Evolutionary conservation across 305 asterid genomes (phyloP).

Genomic region (Solanum hybrid): DNA sequence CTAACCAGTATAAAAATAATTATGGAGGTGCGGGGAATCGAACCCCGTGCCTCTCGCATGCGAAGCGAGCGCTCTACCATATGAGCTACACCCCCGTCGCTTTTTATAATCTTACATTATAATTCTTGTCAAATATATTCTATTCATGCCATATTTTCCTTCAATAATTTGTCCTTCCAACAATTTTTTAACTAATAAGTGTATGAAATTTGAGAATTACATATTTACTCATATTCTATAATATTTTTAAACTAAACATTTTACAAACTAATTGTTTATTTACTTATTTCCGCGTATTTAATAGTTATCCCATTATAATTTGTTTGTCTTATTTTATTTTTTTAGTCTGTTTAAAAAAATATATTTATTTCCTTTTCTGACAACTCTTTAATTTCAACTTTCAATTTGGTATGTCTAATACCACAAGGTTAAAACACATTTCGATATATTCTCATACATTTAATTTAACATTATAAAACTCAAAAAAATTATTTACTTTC

Average conservation of each 20-base stretch:
- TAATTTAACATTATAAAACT: too few relatives aligned
- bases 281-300: neutral
- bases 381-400: neutral
- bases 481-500: neutral
- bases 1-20: neutral
- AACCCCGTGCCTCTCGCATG: constrained; percentile 98
- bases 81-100: constrained; percentile 69
- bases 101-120: fast-evolving
- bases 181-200: neutral
- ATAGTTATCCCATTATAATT: neutral
- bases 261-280: neutral
- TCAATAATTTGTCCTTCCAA: neutral
- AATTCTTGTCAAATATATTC: too few relatives aligned
- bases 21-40: constrained; percentile 88
- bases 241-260: neutral
- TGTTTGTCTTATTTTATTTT: neutral
- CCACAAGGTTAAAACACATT: neutral
- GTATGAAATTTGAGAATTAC: neutral
- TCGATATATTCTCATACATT: neutral
- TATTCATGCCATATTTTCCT: neutral
- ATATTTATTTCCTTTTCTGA: neutral
- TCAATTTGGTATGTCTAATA: neutral
- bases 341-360: fast-evolving
- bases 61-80: constrained; percentile 97
- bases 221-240: neutral